Evolutionary conservation across 768 basidiomycete genomes (phyloP), one percentile per base, ranked within the genome.

Genomic region (Floccularia luteovirens): DNA sequence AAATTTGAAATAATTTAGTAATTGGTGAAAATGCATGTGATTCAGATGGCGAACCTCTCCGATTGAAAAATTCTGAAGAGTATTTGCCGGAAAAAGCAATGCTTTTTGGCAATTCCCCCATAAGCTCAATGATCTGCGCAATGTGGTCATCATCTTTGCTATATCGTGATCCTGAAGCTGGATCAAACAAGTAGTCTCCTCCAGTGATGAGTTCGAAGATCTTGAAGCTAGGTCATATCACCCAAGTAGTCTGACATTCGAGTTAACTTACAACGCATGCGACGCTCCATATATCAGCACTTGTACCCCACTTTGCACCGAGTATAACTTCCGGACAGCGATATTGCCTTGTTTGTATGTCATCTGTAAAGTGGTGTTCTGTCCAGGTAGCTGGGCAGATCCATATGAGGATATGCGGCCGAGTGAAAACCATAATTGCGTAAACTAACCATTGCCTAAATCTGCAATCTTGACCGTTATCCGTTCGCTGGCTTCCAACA

Each of bases 401-500:
- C 34, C 35, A 33, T 31, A 40, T 42, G 27, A 39, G 19, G 27
- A 47, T 8, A 31, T 13, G 19, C 12, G 19, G 19, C 3, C 2
- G 19, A 20, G 3, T 10, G 33, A 10, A 10, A 35, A 35, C 8
- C 10, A 43, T 16, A 11, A 31, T 20, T 19, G 39, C 30, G 32
- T 12, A 42, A 28, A 43, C 10, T 40, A 31, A 79, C 90, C 90
- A 60, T 98, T 98, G 5, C 96, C 96, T 39, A 99, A 63, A 73
- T 99, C 96, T 22, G 94, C 96, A 55, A 99, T 98, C 73, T 98
- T 97, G 38, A 99, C 96, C 4, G 92, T 97, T 46, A 98, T 96
- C 57, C 30, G 31, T 54, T 88, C 79, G 10, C 41, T 53, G 13
- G 36, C 54, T 10, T 61, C 63, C 6, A 48, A 30, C 31, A 43